Percentiles rank a stretch among this genome's conserved stretches.
These are phyloP conservation scores for Drechslerella stenobrocha DNA, from an alignment of 2,329 filamentous ascomycete species.

Conservation along the genomic window DNA sequence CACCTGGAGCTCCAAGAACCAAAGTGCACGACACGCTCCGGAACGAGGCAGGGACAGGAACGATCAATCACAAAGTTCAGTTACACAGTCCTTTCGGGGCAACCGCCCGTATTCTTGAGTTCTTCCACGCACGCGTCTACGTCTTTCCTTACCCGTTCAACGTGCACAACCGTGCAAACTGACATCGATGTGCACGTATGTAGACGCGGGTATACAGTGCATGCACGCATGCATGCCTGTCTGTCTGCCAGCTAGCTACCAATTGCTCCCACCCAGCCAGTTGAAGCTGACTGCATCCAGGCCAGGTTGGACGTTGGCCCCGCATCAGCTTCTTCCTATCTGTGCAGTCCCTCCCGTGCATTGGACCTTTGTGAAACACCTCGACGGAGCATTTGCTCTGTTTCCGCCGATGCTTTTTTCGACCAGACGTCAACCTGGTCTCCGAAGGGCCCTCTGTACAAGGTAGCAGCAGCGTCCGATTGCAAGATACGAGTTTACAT, in stretches of 20 bases:
- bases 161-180: neutral
- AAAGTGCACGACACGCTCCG: too few relatives aligned
- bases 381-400: slow-evolving; percentile 19
- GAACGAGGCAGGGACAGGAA: neutral
- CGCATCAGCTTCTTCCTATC: too few relatives aligned
- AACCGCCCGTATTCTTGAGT: slow-evolving; percentile 37
- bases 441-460: neutral
- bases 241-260: slow-evolving; percentile 2
- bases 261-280: too few relatives aligned
- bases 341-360: slow-evolving; percentile 14
- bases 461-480: slow-evolving; percentile 12
- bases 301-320: too few relatives aligned
- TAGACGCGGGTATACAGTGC: neutral
- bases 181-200: neutral
- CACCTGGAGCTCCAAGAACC: too few relatives aligned
- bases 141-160: too few relatives aligned
- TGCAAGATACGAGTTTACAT: neutral
- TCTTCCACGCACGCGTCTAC: slow-evolving; percentile 44
- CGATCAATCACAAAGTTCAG: slow-evolving; percentile 48
- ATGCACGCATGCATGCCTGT: neutral
- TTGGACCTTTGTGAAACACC: slow-evolving; percentile 38
- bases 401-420: slow-evolving; percentile 20
- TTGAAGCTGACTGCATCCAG: too few relatives aligned
- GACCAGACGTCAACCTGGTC: slow-evolving; percentile 20
- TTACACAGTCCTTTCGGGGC: slow-evolving; percentile 37